Evolutionary conservation across 2,329 filamentous ascomycete genomes (phyloP), one percentile per base, ranked within the genome.

Genomic region (Helminthosporium solani): DNA sequence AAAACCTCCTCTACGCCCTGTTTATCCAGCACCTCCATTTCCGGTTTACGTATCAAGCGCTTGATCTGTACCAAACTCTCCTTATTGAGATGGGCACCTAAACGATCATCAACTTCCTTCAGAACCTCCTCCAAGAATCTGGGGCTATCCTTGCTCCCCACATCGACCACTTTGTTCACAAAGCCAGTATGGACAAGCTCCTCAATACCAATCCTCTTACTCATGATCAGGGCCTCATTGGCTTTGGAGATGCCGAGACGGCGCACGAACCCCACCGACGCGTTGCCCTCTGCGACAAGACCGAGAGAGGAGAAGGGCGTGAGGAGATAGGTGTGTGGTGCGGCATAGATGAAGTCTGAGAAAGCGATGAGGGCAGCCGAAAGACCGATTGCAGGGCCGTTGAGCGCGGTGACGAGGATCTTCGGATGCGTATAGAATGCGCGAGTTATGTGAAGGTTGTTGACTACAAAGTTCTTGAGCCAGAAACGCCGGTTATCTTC

Each of bases 361-460:
- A 89, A 87, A 21, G 85, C 85, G 47, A 90, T 76, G 0, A 97
- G 73, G 0, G 92, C 91, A 1, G 92, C 94, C 2, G 87, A 88
- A 25, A 97, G 84, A 5, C 94, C 94, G 42, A 99, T 80, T 9
- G 85, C 90, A 5, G 94, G 94, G 2, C 92, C 94, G 73, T 97
- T 97, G 56, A 97, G 84, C 0, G 89, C 94, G 0, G 86, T 85
- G 49, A 97, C 81, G 19, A 97, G 87, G 72, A 97, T 87, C 75
- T 97, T 96, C 60, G 90, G 88, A 73, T 97, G 94, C 12, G 84
- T 85, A 76, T 94, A 91, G 76, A 97, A 96, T 59, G 90, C 86
- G 60, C 89, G 86, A 2, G 91, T 94, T 61, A 89, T 81, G 78
- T 95, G 88, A 46, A 96, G 81, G 77, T 97, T 97, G 78, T 87